Percentiles rank a stretch among this genome's conserved stretches.
Conservation (phyloP, 73 alveolate species). For the Stentor coeruleus region DNA sequence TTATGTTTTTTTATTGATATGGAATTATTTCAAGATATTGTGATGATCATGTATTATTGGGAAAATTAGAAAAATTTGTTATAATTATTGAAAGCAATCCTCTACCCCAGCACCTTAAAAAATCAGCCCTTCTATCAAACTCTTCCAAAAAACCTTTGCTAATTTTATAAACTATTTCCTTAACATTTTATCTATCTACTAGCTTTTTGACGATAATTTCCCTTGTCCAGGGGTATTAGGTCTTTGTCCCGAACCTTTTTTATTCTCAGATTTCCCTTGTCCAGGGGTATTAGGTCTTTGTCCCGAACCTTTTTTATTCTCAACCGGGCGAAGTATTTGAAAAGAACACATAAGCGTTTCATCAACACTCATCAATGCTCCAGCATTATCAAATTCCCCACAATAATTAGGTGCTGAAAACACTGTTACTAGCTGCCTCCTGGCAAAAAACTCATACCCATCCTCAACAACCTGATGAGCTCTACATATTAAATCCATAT, state of each 20-base stretch:
- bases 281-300: slow-evolving; percentile 36
- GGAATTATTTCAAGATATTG: too few species aligned
- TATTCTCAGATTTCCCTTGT: too few species aligned
- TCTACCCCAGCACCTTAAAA: too few species aligned
- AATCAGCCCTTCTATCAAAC: too few species aligned
- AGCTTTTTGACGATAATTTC: too few species aligned
- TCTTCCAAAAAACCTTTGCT: too few species aligned
- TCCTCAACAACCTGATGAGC: slow-evolving; percentile 97
- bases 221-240: slow-evolving; percentile 32
- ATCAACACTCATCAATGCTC: slow-evolving; percentile 94
- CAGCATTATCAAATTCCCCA: slow-evolving; percentile 93
- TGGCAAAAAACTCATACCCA: slow-evolving; percentile 94
- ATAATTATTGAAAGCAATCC: too few species aligned
- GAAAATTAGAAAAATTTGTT: too few species aligned
- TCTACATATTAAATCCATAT: slow-evolving; percentile 86
- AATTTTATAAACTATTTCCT: too few species aligned
- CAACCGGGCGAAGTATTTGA: slow-evolving; percentile 87
- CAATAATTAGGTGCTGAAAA: slow-evolving; percentile 96
- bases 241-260: slow-evolving; percentile 29
- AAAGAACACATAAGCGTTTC: slow-evolving; percentile 91
- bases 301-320: slow-evolving; percentile 54
- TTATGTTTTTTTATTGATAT: too few species aligned
- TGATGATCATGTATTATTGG: too few species aligned
- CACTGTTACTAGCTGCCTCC: slow-evolving; percentile 86
- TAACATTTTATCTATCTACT: too few species aligned